These are phyloP conservation scores for Ceratobasidium sp. DNA, from an alignment of 1,284 basidiomycete genomes.

Conservation along the genomic window DNA sequence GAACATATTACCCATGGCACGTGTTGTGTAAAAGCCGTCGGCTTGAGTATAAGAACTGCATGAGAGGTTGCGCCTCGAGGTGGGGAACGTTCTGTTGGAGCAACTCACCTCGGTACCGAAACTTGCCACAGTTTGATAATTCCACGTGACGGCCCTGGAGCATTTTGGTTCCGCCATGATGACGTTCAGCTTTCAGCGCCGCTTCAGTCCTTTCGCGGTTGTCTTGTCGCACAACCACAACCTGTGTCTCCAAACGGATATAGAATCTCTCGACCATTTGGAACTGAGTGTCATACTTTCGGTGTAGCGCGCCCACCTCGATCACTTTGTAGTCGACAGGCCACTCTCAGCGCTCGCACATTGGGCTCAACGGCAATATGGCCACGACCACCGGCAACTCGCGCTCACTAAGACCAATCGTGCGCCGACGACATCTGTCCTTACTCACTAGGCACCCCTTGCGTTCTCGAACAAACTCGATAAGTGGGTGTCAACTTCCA, in stretches of 20 bases:
- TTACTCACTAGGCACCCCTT: slow-evolving; percentile 63
- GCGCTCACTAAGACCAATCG: slow-evolving; percentile 46
- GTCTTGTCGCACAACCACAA: neutral
- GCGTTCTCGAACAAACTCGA: slow-evolving; percentile 95
- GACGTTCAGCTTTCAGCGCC: neutral
- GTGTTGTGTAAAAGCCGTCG: neutral
- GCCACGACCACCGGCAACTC: slow-evolving; percentile 45
- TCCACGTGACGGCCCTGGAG: slow-evolving; percentile 14
- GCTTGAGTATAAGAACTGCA: neutral
- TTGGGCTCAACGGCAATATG: slow-evolving; percentile 39
- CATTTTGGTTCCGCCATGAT: slow-evolving; percentile 8
- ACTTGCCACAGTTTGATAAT: neutral
- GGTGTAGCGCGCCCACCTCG: neutral
- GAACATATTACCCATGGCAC: neutral
- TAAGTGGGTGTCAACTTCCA: slow-evolving; percentile 69
- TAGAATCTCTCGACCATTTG: neutral
- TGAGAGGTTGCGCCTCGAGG: neutral
- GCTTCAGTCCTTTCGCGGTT: neutral
- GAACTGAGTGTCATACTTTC: neutral
- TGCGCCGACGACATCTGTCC: slow-evolving; percentile 12
- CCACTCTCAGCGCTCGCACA: slow-evolving; percentile 15
- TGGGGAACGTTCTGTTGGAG: neutral
- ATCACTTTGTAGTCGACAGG: slow-evolving; percentile 25
- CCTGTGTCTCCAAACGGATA: neutral
- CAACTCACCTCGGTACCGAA: slow-evolving; percentile 17